These are phyloP conservation scores for Talaromyces thailandensis DNA, from an alignment of 495 filamentous ascomycete species.

Conservation along the genomic window DNA sequence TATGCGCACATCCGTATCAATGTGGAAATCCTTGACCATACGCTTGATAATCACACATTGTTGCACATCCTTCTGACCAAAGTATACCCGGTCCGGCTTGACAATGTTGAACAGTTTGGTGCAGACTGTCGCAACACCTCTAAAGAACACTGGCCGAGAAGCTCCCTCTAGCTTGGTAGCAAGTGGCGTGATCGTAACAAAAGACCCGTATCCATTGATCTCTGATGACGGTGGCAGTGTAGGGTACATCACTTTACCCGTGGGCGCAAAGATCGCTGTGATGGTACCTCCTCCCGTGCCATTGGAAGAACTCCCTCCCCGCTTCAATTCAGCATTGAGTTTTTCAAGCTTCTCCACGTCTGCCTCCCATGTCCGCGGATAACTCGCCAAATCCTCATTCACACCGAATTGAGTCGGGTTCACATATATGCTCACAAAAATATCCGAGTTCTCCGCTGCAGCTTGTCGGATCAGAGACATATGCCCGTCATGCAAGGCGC, in stretches of 20 bases:
- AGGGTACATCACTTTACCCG: slow-evolving; percentile 79
- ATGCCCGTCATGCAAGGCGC: slow-evolving; percentile 87
- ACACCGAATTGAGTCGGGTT: slow-evolving; percentile 96
- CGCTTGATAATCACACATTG: slow-evolving; percentile 84
- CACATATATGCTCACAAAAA: slow-evolving; percentile 87
- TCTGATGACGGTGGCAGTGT: slow-evolving; percentile 74
- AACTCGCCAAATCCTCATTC: slow-evolving; percentile 76
- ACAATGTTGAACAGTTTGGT: slow-evolving; percentile 96
- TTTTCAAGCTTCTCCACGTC: slow-evolving; percentile 58
- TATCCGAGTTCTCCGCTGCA: slow-evolving; percentile 70
- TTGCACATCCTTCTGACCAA: slow-evolving; percentile 97
- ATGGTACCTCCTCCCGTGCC: slow-evolving; percentile 51
- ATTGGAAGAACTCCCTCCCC: slow-evolving; percentile 12
- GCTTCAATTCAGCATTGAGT: slow-evolving; percentile 60
- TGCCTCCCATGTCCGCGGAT: slow-evolving; percentile 81
- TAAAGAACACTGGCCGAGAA: slow-evolving; percentile 88
- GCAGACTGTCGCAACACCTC: slow-evolving; percentile 92
- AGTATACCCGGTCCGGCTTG: slow-evolving; percentile 80
- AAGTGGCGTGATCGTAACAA: slow-evolving; percentile 87
- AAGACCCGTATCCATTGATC: slow-evolving; percentile 67
- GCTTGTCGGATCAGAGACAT: slow-evolving; percentile 79
- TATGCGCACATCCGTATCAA: slow-evolving; percentile 68
- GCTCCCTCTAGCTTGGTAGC: slow-evolving; percentile 72
- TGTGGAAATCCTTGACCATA: slow-evolving; percentile 79
- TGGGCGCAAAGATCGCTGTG: slow-evolving; percentile 77